phyloP scores from a whole-genome alignment of 805 yeast genomes.

The Brettanomyces bruxellensis region DNA sequence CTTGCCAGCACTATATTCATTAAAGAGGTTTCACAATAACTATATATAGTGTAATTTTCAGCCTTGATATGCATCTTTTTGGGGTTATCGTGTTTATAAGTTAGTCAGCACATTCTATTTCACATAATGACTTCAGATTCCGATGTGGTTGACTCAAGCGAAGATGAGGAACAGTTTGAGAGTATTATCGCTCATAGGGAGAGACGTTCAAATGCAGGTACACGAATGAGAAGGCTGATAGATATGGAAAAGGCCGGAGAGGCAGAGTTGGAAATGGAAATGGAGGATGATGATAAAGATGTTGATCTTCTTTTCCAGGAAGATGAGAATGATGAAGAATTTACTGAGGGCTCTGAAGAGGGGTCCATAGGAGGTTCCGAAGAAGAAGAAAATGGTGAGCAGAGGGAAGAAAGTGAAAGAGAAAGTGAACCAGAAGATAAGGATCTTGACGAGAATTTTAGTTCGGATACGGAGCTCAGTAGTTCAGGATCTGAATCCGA shows the following conservation, averaged over 20 bases:
- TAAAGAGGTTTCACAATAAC: too few relatives aligned
- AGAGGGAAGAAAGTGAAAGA: constrained; percentile 11
- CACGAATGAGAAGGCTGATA: constrained; percentile 62
- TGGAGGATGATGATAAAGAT: constrained; percentile 62
- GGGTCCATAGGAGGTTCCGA: constrained; percentile 23
- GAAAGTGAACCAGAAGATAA: constrained; percentile 21
- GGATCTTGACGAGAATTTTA: constrained; percentile 19
- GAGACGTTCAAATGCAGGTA: constrained; percentile 86
- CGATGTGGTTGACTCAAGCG: too few relatives aligned
- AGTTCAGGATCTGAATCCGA: constrained; percentile 52
- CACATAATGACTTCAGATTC: too few relatives aligned
- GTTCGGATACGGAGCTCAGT: constrained; percentile 38
- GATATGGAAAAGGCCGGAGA: constrained; percentile 49
- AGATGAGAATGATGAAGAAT: constrained; percentile 47
- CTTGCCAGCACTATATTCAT: too few relatives aligned
- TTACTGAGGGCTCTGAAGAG: constrained; percentile 22
- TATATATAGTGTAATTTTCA: too few relatives aligned
- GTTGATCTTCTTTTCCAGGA: constrained; percentile 63
- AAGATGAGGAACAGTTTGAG: constrained; percentile 32
- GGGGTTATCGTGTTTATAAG: too few relatives aligned
- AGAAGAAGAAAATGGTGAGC: constrained; percentile 22
- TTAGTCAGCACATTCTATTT: too few relatives aligned
- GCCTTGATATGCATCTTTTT: too few relatives aligned
- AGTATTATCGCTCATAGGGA: constrained; percentile 66
- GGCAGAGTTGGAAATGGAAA: constrained; percentile 12